Evolutionary conservation across 345 rosid species (phyloP), one percentile per base, ranked within the genome.

Genomic region (Triadica sebifera): DNA sequence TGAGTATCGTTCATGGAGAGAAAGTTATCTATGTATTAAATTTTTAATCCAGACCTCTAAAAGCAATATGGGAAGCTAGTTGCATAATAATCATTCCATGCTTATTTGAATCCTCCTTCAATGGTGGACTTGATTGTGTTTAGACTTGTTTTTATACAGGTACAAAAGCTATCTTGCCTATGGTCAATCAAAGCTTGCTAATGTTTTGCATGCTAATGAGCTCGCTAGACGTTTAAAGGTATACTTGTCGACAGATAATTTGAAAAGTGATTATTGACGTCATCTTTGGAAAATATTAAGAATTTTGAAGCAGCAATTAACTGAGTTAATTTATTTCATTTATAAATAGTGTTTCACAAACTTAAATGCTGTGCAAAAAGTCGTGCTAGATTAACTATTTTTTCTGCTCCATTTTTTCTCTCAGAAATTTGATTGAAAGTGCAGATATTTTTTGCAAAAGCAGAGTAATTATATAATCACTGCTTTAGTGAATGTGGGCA

Each of bases 131-230:
- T 16, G 34, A 61, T 50, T 15, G 34, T 72, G 52, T 62, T 29
- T 71, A 4, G 17, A 61, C 65, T 22, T 71, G 52, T 37, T 57
- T 51, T 71, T 71, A 10, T 37, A 11, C 86, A 90, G 92, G 74
- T 90, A 86, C 70, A 75, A 47, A 53, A 77, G 78, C 55, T 20
- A 81, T 0, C 70, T 57, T 51, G 86, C 94, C 10, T 90, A 90
- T 80, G 88, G 82, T 37, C 89, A 87, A 29, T 87, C 89, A 29
- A 94, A 94, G 83, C 92, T 94, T 20, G 88, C 89, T 70, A 92
- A 90, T 79, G 72, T 94, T 72, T 80, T 94, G 87, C 95, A 92
- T 80, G 93, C 93, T n/a, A 89, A 87, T 68, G 98, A 92, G 89
- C 92, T 94, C 24, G 65, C 91, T 9, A 85, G 85, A 80, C 83